Percentiles rank a stretch among this genome's conserved stretches.
Evolutionary conservation across 805 yeast species (phyloP).

Genomic region (Nakazawaea sp.): DNA sequence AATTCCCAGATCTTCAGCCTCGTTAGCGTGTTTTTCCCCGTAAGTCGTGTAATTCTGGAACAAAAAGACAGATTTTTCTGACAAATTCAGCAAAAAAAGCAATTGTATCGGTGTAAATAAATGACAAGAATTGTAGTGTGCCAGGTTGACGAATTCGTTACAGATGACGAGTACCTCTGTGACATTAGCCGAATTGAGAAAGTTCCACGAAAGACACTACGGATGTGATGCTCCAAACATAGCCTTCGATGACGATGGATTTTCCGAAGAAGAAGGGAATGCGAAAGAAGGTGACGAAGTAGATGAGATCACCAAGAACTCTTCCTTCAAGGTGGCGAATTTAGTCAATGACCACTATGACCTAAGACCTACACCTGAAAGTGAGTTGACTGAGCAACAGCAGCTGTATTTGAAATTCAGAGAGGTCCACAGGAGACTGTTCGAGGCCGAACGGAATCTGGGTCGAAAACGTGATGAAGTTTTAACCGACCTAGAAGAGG

Average conservation of each 20-base stretch:
- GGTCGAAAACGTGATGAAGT: background rate
- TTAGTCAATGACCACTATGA: slow-evolving; percentile 10
- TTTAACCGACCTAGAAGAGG: too few species aligned
- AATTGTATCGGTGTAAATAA: too few species aligned
- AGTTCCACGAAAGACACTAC: slow-evolving; percentile 2
- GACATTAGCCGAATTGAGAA: background rate
- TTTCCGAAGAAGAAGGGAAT: too few species aligned
- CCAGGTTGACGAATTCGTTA: too few species aligned
- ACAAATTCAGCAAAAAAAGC: too few species aligned
- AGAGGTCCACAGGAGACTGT: slow-evolving; percentile 1
- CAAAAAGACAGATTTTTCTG: too few species aligned
- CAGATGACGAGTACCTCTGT: background rate
- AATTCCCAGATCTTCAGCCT: too few species aligned
- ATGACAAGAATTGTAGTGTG: too few species aligned
- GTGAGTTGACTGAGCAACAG: background rate
- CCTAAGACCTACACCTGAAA: background rate
- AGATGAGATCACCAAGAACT: too few species aligned
- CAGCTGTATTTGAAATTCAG: slow-evolving; percentile 3
- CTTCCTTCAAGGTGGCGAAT: background rate
- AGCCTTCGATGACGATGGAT: slow-evolving; percentile 2
- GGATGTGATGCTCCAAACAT: background rate
- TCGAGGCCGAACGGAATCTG: background rate
- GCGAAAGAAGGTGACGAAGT: too few species aligned
- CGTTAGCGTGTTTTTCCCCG: too few species aligned
- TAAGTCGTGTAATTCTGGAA: too few species aligned